Evolutionary conservation across 2,329 filamentous ascomycete genomes (phyloP).

Genomic region (Phyllosticta citribraziliensis): DNA sequence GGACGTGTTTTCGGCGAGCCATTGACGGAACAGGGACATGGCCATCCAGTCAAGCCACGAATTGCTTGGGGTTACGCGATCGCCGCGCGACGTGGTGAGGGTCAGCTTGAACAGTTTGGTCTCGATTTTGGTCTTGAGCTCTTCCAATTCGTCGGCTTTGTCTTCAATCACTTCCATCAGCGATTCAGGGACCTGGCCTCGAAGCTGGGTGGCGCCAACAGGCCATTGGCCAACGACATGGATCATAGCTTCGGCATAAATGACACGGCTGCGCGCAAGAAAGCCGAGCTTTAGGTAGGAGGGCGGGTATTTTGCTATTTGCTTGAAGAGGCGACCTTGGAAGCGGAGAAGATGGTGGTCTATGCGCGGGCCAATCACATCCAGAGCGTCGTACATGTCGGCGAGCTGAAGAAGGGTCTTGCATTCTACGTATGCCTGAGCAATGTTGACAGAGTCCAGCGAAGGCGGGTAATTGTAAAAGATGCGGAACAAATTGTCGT

Average conservation of each 20-base stretch:
- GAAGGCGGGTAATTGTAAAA: slow-evolving; percentile 88
- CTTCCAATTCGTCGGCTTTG: slow-evolving; percentile 85
- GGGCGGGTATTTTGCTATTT: slow-evolving; percentile 92
- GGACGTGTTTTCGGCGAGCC: slow-evolving; percentile 83
- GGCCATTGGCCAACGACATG: slow-evolving; percentile 96
- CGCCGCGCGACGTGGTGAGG: slow-evolving; percentile 67
- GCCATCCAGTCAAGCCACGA: slow-evolving; percentile 85
- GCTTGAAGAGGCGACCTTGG: slow-evolving; percentile 83
- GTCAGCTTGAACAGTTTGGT: slow-evolving; percentile 72
- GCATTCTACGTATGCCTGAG: slow-evolving; percentile 86
- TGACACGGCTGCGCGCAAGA: slow-evolving; percentile 68
- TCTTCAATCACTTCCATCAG: slow-evolving; percentile 89
- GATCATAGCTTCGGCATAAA: slow-evolving; percentile 70
- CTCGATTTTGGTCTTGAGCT: slow-evolving; percentile 70
- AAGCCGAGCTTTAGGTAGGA: slow-evolving; percentile 86
- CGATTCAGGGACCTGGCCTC: slow-evolving; percentile 45
- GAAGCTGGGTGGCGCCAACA: slow-evolving; percentile 64
- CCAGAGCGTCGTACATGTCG: slow-evolving; percentile 88
- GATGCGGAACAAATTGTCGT: slow-evolving; percentile 89
- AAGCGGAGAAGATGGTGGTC: slow-evolving; percentile 93
- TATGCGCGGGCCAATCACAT: slow-evolving; percentile 78
- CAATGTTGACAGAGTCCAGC: slow-evolving; percentile 79
- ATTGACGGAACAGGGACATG: slow-evolving; percentile 79
- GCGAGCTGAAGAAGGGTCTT: slow-evolving; percentile 79
- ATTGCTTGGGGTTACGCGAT: slow-evolving; percentile 69